Conservation (phyloP, 257 asterid genomes). For the Nicotiana benthamiana region DNA sequence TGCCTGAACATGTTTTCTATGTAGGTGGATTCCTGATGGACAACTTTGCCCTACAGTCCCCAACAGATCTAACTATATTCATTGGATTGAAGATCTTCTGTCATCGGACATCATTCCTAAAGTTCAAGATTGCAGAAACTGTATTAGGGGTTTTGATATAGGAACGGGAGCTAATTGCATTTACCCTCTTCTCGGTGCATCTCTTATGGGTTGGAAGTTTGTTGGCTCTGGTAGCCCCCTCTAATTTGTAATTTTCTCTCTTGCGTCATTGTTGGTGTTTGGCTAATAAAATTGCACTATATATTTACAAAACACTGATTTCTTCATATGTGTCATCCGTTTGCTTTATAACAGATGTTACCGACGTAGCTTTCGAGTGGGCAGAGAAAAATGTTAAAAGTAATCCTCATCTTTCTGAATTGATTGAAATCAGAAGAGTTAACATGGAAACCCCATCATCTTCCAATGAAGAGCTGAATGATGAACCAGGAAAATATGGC, state of each 20-base stretch:
- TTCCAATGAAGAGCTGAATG: slow-evolving; percentile 16
- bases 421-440: slow-evolving; percentile 74
- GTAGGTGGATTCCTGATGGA: slow-evolving; percentile 98
- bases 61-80: slow-evolving; percentile 88
- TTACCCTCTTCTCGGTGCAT: slow-evolving; percentile 96
- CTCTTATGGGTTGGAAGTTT: slow-evolving; percentile 85
- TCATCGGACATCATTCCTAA: slow-evolving; percentile 48
- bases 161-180: slow-evolving; percentile 98
- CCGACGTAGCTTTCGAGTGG: slow-evolving; percentile 89
- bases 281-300: not conserved
- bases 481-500: slow-evolving; percentile 9
- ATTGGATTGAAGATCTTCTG: slow-evolving; percentile 86
- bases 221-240: slow-evolving; percentile 69
- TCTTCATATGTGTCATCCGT: not conserved
- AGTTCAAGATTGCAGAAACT: slow-evolving; percentile 17
- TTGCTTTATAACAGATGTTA: slow-evolving; percentile 45
- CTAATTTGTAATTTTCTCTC: not conserved
- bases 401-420: slow-evolving; percentile 62
- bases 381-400: slow-evolving; percentile 60
- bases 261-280: not conserved
- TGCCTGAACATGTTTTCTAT: not conserved
- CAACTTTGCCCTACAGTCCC: slow-evolving; percentile 98
- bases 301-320: not conserved
- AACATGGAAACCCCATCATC: slow-evolving; percentile 4
- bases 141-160: slow-evolving; percentile 72